Conservation (phyloP, 2,329 filamentous ascomycete genomes). For the Paraphoma chrysanthemicola region DNA sequence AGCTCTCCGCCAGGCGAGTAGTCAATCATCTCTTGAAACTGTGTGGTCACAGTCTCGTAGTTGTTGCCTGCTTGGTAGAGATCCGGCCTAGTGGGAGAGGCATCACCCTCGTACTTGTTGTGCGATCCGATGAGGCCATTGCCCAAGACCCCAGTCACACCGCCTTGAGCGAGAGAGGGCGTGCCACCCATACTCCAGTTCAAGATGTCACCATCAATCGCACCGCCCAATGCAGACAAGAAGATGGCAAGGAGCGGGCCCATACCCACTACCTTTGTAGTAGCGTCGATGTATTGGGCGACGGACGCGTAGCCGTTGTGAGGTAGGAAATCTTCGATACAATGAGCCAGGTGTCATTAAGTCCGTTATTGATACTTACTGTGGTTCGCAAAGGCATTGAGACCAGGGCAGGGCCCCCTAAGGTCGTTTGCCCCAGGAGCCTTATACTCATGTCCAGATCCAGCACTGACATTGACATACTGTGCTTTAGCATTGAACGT, state of each 20-base stretch:
- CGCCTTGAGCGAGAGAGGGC: slow-evolving; percentile 25
- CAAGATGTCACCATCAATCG: slow-evolving; percentile 26
- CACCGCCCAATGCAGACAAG: slow-evolving; percentile 24
- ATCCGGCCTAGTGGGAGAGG: slow-evolving; percentile 29
- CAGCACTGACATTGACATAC: slow-evolving; percentile 22
- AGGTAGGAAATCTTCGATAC: slow-evolving; percentile 23
- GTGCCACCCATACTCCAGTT: slow-evolving; percentile 31
- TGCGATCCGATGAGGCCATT: slow-evolving; percentile 29
- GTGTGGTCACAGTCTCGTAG: slow-evolving; percentile 23
- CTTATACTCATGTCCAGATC: slow-evolving; percentile 32
- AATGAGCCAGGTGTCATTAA: not conserved
- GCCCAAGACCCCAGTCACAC: slow-evolving; percentile 21
- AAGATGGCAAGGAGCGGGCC: slow-evolving; percentile 18
- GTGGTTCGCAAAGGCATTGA: slow-evolving; percentile 34
- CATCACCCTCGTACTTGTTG: slow-evolving; percentile 34
- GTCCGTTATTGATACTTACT: slow-evolving; percentile 6
- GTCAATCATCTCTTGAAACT: slow-evolving; percentile 30
- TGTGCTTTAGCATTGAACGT: slow-evolving; percentile 28
- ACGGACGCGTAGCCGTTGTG: slow-evolving; percentile 29
- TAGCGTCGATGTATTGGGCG: slow-evolving; percentile 28
- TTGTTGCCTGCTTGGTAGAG: slow-evolving; percentile 31
- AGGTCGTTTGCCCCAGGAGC: slow-evolving; percentile 30
- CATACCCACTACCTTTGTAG: slow-evolving; percentile 29
- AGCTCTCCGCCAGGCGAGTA: slow-evolving; percentile 27
- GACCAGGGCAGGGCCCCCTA: slow-evolving; percentile 32